These are phyloP conservation scores for Globisporangium megalacanthum DNA, from an alignment of 352 stramenopile species.

Conservation along the genomic window DNA sequence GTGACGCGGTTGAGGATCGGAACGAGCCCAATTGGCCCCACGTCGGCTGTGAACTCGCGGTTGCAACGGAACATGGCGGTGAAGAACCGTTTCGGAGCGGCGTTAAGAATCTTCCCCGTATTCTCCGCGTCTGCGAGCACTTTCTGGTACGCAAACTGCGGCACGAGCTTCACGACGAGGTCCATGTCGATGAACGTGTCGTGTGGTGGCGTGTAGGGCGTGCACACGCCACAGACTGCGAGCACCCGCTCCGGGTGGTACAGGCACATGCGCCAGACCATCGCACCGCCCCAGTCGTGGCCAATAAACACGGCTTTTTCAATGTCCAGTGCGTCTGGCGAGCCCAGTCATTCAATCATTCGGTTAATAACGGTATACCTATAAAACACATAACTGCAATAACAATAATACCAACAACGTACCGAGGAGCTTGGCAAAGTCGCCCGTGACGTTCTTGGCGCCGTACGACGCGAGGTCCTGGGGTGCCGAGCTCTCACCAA, in stretches of 20 bases:
- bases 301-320: conserved; percentile 63
- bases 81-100: conserved; percentile 42
- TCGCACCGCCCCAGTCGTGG: conserved; percentile 65
- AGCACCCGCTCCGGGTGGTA: conserved; percentile 56
- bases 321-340: conserved; percentile 60
- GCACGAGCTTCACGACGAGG: conserved; percentile 35
- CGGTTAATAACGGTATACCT: too few relatives aligned
- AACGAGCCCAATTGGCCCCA: conserved; percentile 10
- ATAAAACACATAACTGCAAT: too few relatives aligned
- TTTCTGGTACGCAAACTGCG: conserved; percentile 65
- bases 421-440: conserved; percentile 50
- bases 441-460: conserved; percentile 47
- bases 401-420: not conserved
- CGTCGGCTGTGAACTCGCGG: conserved; percentile 22
- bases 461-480: conserved; percentile 43
- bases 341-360: too few relatives aligned
- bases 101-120: conserved; percentile 36
- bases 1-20: conserved; percentile 11
- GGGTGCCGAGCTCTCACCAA: conserved; percentile 50
- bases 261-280: conserved; percentile 67
- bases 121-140: conserved; percentile 35
- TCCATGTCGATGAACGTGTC: conserved; percentile 35
- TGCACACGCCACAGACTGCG: conserved; percentile 54
- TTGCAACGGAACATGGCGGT: conserved; percentile 43
- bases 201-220: conserved; percentile 47